Percentiles rank a stretch among this genome's conserved stretches.
Conservation (phyloP, 1,284 basidiomycete species). For the Malassezia sympodialis region DNA sequence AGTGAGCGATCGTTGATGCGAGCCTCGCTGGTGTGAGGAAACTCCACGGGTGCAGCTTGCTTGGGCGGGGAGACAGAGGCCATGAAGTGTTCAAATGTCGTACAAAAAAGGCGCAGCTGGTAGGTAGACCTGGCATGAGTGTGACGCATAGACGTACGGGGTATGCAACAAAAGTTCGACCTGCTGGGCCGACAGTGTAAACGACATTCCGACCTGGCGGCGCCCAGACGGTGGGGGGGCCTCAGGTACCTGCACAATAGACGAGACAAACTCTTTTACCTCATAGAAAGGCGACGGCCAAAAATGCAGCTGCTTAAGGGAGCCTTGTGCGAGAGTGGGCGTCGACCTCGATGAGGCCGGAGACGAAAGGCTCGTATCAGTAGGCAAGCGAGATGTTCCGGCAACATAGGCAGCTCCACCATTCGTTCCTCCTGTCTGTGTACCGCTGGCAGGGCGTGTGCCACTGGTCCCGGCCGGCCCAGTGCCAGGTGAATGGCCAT, state of each 20-base stretch:
- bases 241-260: slow-evolving; percentile 26
- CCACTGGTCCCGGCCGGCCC: background rate
- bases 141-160: background rate
- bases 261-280: slow-evolving; percentile 27
- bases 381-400: background rate
- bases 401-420: background rate
- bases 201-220: slow-evolving; percentile 20
- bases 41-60: slow-evolving; percentile 27
- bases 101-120: slow-evolving; percentile 35
- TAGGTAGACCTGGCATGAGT: slow-evolving; percentile 4
- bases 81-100: slow-evolving; percentile 30
- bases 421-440: background rate
- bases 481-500: slow-evolving; percentile 1
- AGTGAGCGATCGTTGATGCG: slow-evolving; percentile 30
- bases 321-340: slow-evolving; percentile 14
- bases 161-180: slow-evolving; percentile 19
- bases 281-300: slow-evolving; percentile 38
- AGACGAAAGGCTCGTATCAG: background rate
- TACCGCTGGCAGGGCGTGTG: background rate
- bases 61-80: slow-evolving; percentile 12
- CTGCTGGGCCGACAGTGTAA: slow-evolving; percentile 23
- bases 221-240: slow-evolving; percentile 27
- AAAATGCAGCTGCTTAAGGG: slow-evolving; percentile 20
- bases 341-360: background rate
- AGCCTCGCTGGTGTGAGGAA: slow-evolving; percentile 37